Evolutionary conservation across 768 basidiomycete species (phyloP).

Genomic region (Mycena latifolia): DNA sequence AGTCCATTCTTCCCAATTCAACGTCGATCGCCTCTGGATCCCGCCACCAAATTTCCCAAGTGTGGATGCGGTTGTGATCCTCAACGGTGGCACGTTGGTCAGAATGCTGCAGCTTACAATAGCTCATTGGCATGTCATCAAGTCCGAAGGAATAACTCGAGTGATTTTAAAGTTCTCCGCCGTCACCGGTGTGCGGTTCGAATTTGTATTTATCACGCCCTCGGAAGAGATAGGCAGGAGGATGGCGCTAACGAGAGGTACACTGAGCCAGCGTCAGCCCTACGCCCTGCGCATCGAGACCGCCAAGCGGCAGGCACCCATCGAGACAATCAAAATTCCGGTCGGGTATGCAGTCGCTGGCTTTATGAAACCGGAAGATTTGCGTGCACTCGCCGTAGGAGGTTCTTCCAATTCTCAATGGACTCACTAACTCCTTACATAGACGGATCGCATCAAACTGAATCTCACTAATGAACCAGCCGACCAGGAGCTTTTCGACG

Average conservation of each 20-base stretch:
- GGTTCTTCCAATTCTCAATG: not conserved
- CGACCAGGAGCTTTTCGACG: not conserved
- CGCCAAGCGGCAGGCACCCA: not conserved
- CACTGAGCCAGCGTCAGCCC: too few relatives aligned
- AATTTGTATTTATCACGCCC: slow-evolving; percentile 3
- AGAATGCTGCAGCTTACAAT: slow-evolving; percentile 1
- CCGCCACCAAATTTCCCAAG: slow-evolving; percentile 6
- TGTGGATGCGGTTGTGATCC: slow-evolving; percentile 1
- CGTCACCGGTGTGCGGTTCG: not conserved
- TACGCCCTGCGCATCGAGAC: not conserved
- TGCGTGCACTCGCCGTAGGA: not conserved
- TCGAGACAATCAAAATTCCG: not conserved
- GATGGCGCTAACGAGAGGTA: not conserved
- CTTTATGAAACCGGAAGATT: not conserved
- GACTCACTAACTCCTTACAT: slow-evolving; percentile 7
- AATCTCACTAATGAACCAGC: not conserved
- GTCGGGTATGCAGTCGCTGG: not conserved
- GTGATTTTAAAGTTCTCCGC: not conserved
- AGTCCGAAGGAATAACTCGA: not conserved
- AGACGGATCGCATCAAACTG: not conserved
- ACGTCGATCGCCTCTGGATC: slow-evolving; percentile 8
- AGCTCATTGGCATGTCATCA: not conserved
- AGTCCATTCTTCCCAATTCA: not conserved
- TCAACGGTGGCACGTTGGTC: not conserved
- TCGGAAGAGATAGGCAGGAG: not conserved